A percentile compares a stretch with the other conserved stretches of the same genome.
Conservation (phyloP, 2,329 filamentous ascomycete species). For the Colletotrichum chrysophilum region DNA sequence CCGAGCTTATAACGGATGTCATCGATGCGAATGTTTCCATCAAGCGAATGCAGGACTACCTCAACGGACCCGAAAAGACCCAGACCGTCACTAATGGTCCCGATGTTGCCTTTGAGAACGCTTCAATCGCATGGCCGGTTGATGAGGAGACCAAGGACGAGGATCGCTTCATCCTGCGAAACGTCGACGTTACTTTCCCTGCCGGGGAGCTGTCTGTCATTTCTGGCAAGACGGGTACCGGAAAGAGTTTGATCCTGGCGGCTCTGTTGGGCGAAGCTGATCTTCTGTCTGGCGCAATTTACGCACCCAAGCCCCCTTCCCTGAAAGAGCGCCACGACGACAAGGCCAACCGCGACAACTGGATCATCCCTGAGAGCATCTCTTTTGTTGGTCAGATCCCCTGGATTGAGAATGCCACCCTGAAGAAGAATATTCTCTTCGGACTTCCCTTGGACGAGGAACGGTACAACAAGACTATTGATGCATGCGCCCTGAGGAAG, state of each 20-base stretch:
- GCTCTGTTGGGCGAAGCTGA: constrained; percentile 80
- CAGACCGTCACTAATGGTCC: constrained; percentile 59
- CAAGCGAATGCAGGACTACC: constrained; percentile 73
- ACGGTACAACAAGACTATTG: constrained; percentile 74
- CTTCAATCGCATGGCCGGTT: constrained; percentile 76
- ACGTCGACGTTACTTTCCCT: constrained; percentile 72
- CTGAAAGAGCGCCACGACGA: constrained; percentile 61
- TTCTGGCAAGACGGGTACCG: constrained; percentile 78
- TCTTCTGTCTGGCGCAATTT: constrained; percentile 66
- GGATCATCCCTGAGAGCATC: constrained; percentile 72
- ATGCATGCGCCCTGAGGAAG: constrained; percentile 75
- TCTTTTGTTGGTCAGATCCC: constrained; percentile 82
- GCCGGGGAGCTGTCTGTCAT: constrained; percentile 73
- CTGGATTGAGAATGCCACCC: constrained; percentile 84
- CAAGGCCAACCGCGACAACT: constrained; percentile 67
- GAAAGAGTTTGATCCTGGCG: constrained; percentile 77
- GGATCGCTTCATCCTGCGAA: constrained; percentile 68
- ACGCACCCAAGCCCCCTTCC: constrained; percentile 53
- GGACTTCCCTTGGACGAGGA: constrained; percentile 71
- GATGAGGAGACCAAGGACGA: constrained; percentile 63
- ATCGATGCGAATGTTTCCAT: constrained; percentile 78
- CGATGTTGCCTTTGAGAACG: constrained; percentile 69
- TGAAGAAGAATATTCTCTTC: constrained; percentile 81
- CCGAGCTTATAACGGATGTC: constrained; percentile 73
- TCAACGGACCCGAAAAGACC: constrained; percentile 69